Evolutionary conservation across 177 flowering plant species (phyloP).

Genomic region (Tripterygium wilfordii): DNA sequence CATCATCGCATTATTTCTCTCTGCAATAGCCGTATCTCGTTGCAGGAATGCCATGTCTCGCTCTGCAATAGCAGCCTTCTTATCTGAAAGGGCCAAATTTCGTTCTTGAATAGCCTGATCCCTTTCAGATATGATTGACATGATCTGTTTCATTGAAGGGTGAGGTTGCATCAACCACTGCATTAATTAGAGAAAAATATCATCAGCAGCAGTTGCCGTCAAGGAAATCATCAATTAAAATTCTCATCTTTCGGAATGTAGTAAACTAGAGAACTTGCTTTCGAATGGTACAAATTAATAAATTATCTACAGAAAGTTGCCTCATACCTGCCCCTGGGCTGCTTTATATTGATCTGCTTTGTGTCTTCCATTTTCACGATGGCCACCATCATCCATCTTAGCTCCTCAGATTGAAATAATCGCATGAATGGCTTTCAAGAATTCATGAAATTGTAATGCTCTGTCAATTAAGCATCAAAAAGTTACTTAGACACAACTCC

Average conservation of each 20-base stretch:
- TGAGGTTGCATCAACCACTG: slow-evolving; percentile 75
- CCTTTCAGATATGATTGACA: slow-evolving; percentile 68
- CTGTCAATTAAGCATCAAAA: slow-evolving; percentile 4
- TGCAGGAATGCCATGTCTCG: slow-evolving; percentile 66
- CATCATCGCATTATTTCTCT: slow-evolving; percentile 51
- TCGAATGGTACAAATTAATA: too few relatives aligned
- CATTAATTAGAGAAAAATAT: background rate
- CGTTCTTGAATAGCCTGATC: slow-evolving; percentile 72
- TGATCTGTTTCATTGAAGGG: slow-evolving; percentile 71
- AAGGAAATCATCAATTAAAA: too few relatives aligned
- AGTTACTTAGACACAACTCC: background rate
- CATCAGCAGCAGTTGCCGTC: background rate
- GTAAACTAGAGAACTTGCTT: too few relatives aligned
- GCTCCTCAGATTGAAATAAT: background rate
- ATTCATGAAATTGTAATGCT: too few relatives aligned
- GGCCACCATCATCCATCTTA: slow-evolving; percentile 61
- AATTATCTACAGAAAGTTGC: slow-evolving; percentile 3
- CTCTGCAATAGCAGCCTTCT: slow-evolving; percentile 56
- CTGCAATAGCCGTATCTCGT: slow-evolving; percentile 55
- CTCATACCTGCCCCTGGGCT: slow-evolving; percentile 56
- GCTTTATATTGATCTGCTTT: slow-evolving; percentile 51
- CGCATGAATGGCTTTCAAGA: background rate
- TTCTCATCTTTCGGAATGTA: too few relatives aligned
- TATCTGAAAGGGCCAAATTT: slow-evolving; percentile 59
- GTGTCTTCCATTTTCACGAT: slow-evolving; percentile 69